These are phyloP conservation scores for Aspergillus ustus DNA, from an alignment of 2,329 filamentous ascomycete genomes.

Conservation along the genomic window DNA sequence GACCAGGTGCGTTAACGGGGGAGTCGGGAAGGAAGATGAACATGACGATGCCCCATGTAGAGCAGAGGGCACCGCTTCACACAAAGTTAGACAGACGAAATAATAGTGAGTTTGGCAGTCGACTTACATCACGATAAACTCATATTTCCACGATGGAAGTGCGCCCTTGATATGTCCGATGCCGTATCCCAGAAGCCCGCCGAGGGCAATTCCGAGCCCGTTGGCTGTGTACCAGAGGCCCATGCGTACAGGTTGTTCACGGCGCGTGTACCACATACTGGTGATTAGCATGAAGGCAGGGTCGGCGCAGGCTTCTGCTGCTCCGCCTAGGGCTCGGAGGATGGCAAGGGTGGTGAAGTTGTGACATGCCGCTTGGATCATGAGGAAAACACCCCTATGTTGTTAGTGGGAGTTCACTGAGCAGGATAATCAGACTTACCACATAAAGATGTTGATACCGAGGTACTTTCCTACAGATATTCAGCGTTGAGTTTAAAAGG, in stretches of 20 bases:
- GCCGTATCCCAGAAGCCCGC: slow-evolving; percentile 61
- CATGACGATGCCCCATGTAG: slow-evolving; percentile 64
- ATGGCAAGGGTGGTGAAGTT: slow-evolving; percentile 61
- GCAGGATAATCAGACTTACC: slow-evolving; percentile 32
- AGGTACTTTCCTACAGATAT: slow-evolving; percentile 53
- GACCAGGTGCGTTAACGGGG: slow-evolving; percentile 58
- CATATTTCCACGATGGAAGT: slow-evolving; percentile 67
- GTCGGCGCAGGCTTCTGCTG: slow-evolving; percentile 62
- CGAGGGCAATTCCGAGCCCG: slow-evolving; percentile 63
- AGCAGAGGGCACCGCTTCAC: slow-evolving; percentile 56
- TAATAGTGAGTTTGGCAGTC: no score
- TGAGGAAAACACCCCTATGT: slow-evolving; percentile 52
- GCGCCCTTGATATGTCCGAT: slow-evolving; percentile 64
- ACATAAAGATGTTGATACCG: slow-evolving; percentile 63
- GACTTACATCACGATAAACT: slow-evolving; percentile 66
- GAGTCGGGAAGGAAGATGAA: slow-evolving; percentile 62
- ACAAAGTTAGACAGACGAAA: not conserved
- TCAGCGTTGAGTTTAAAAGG: not conserved
- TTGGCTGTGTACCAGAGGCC: slow-evolving; percentile 65
- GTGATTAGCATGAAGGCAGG: slow-evolving; percentile 69
- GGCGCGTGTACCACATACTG: slow-evolving; percentile 67
- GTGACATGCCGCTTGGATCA: slow-evolving; percentile 58
- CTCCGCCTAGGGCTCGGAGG: slow-evolving; percentile 61
- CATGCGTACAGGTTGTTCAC: slow-evolving; percentile 65
- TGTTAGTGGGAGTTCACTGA: not conserved